A percentile compares a stretch with the other conserved stretches of the same genome.
Conservation (phyloP, 2,329 filamentous ascomycete genomes). For the Rhexocercosporidium sp. region DNA sequence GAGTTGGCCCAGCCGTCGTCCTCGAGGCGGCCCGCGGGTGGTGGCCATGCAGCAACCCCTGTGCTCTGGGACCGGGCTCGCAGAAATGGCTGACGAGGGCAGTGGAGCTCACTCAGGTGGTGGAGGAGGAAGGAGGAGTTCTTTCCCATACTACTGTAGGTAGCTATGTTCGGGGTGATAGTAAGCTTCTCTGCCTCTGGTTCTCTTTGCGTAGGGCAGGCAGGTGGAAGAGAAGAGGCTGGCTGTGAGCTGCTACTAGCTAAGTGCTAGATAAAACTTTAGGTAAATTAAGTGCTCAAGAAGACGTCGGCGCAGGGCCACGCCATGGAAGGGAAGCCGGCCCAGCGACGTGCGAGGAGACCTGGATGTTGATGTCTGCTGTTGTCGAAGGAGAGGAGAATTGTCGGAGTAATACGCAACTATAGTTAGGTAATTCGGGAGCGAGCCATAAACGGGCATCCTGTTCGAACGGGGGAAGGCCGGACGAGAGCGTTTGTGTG, state of each 20-base stretch:
- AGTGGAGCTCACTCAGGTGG: not conserved
- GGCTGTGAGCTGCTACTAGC: not conserved
- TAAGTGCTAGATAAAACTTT: not conserved
- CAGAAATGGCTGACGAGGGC: not conserved
- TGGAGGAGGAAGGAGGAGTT: no score
- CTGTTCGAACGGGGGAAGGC: not conserved
- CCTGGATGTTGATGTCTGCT: not conserved
- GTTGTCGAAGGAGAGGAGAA: not conserved
- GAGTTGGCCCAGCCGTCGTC: not conserved
- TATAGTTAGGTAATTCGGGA: not conserved
- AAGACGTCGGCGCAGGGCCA: not conserved
- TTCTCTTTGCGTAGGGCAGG: not conserved
- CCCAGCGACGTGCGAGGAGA: no score
- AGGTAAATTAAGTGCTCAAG: not conserved
- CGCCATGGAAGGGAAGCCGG: not conserved
- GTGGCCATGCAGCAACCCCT: conserved; percentile 1
- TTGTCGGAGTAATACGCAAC: not conserved
- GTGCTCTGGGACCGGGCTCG: not conserved
- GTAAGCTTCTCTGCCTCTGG: not conserved
- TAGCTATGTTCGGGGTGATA: no score
- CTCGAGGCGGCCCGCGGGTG: conserved; percentile 6
- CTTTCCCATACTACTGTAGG: no score
- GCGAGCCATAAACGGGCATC: conserved; percentile 3
- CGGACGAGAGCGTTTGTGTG: not conserved
- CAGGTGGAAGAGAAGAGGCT: conserved; percentile 4